Evolutionary conservation across 148 eudicot species (phyloP).

Genomic region (Beta vulgaris): DNA sequence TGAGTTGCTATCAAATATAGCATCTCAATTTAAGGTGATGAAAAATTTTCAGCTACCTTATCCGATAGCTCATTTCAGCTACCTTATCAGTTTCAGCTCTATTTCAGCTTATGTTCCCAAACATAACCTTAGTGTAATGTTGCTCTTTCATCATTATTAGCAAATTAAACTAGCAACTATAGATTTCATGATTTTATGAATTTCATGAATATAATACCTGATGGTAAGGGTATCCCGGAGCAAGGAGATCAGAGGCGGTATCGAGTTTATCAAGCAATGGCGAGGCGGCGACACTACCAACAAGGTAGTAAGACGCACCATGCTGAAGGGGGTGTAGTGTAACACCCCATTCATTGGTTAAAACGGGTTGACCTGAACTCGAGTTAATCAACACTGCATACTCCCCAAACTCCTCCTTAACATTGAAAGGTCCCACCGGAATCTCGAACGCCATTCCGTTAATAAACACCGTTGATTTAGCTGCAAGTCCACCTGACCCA

Average conservation of each 20-base stretch:
- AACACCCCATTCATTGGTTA: constrained; percentile 79
- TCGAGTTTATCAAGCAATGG: constrained; percentile 29
- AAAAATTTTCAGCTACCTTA: no score
- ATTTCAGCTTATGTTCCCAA: no score
- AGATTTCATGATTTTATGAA: not conserved
- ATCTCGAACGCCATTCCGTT: constrained; percentile 77
- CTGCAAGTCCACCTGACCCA: constrained; percentile 25
- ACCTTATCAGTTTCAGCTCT: no score
- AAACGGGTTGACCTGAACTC: constrained; percentile 57
- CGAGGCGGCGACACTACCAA: constrained; percentile 40
- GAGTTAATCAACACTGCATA: constrained; percentile 63
- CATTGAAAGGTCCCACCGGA: constrained; percentile 53
- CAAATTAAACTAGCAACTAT: not conserved
- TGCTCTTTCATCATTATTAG: no score
- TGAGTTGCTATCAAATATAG: no score
- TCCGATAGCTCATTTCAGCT: no score
- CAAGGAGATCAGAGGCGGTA: constrained; percentile 12
- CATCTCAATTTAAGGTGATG: no score
- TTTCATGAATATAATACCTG: constrained; percentile 18
- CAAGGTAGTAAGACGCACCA: constrained; percentile 69
- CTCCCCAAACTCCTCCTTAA: constrained; percentile 75
- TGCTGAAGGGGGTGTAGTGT: constrained; percentile 74
- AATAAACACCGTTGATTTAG: constrained; percentile 66
- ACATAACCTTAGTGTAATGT: no score
- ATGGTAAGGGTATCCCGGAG: constrained; percentile 29